Conservation (phyloP, 1,284 basidiomycete species). For the Ceratobasidium papillatum region DNA sequence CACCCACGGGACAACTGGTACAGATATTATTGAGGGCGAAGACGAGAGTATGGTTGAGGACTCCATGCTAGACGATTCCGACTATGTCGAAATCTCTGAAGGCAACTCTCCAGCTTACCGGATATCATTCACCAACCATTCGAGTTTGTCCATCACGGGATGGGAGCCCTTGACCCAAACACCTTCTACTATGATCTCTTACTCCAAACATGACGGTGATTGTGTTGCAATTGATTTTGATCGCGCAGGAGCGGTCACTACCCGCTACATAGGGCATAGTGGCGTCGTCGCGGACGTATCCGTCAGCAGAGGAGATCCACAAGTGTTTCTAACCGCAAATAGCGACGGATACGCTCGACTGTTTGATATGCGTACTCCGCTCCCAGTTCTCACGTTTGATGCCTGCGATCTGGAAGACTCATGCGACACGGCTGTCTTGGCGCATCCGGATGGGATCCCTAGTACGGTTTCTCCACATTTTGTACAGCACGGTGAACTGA, state of each 20-base stretch:
- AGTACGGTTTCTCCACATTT: neutral
- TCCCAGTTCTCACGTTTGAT: slow-evolving; percentile 21
- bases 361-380: slow-evolving; percentile 11
- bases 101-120: neutral
- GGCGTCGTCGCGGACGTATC: neutral
- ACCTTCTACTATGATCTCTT: slow-evolving; percentile 3
- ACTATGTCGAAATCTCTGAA: slow-evolving; percentile 17
- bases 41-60: neutral
- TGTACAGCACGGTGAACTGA: neutral
- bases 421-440: slow-evolving; percentile 2
- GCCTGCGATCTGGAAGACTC: neutral
- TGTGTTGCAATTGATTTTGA: slow-evolving; percentile 20
- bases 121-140: neutral
- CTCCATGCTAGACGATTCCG: neutral
- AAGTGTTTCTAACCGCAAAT: slow-evolving; percentile 12
- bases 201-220: neutral
- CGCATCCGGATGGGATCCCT: slow-evolving; percentile 1
- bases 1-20: slow-evolving; percentile 19
- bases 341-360: slow-evolving; percentile 30
- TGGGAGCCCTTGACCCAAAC: neutral
- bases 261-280: slow-evolving; percentile 27
- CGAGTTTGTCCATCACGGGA: neutral
- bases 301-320: neutral
- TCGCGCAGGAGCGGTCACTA: neutral
- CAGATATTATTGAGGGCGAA: neutral